Base-by-base conservation (phyloP, 2,329 filamentous ascomycete genomes). In the Penicillium sp. region DNA sequence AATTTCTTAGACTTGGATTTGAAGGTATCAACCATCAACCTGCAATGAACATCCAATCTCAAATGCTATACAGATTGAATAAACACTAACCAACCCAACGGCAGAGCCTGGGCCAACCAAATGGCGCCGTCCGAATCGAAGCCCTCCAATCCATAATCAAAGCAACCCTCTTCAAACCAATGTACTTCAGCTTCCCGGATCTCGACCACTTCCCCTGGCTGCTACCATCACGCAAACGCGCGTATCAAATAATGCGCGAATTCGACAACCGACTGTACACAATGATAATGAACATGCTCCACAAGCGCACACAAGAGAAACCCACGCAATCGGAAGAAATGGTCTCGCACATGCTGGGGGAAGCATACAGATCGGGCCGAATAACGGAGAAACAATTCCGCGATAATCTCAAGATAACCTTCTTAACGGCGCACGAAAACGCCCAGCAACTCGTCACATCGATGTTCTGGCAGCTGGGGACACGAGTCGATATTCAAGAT, bases 361-460 rank as follows among this genome's bases (percentile, higher is more conserved):
- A 50, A 36, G 68, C 68, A 3, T 57, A 63, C 31, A 59, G 58
- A 27, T 56, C 65, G 25, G 69, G 70, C 4, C 52, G 55, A 16
- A 66, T 70, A 36, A 71, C 61, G 7, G 72, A 77, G 53, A 69
- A 72, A 51, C 74, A 78, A 50, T 72, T 76, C 57, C 69, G 73
- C 16, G 72, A 76, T 49, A 78, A 78, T 41, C 57, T 75, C 19
- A 76, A 74, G 36, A 71, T 78, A 15, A 64, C 70, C 1, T 78
- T 77, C 46, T 67, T 78, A 15, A 76, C 76, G 0, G 75, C 74
- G 0, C 76, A 78, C 50, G 76, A 78, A 61, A 78, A 78, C 53
- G 70, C 74, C 1, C 75, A 78, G 62, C 65, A 73, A 52, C 64
- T 72, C 19, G 66, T 77, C 19, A 71, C 69, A 15, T 76, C 71